Percentiles rank a stretch among this genome's conserved stretches.
These are phyloP conservation scores for Hevea brasiliensis DNA, from an alignment of 345 rosid genomes.

Conservation along the genomic window DNA sequence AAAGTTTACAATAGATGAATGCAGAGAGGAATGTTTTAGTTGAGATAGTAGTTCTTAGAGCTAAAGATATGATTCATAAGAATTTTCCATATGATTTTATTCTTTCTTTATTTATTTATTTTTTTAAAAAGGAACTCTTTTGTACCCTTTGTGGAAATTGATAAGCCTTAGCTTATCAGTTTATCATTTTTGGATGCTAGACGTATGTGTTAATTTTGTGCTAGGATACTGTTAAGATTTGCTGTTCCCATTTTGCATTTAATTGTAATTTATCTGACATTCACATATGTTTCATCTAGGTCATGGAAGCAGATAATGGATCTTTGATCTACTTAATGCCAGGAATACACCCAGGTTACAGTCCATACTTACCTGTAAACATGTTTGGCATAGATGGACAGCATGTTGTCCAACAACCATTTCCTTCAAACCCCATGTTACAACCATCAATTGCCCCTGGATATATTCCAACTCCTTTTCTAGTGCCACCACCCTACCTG, in stretches of 20 bases:
- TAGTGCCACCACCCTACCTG: slow-evolving; percentile 28
- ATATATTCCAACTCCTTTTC: slow-evolving; percentile 33
- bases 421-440: slow-evolving; percentile 28
- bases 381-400: slow-evolving; percentile 33
- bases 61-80: too few relatives aligned
- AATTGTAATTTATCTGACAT: not conserved
- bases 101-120: too few relatives aligned
- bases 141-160: too few relatives aligned
- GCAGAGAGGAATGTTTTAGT: too few relatives aligned
- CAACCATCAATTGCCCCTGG: slow-evolving; percentile 35
- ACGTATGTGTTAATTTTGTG: too few relatives aligned
- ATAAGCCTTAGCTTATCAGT: too few relatives aligned
- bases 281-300: slow-evolving; percentile 25
- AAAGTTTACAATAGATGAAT: too few relatives aligned
- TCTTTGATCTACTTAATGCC: slow-evolving; percentile 47
- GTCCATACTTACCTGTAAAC: slow-evolving; percentile 38
- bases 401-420: slow-evolving; percentile 34
- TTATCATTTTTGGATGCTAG: too few relatives aligned
- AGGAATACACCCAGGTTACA: slow-evolving; percentile 42
- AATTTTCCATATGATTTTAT: too few relatives aligned
- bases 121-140: too few relatives aligned
- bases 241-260: not conserved
- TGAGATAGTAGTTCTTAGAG: too few relatives aligned
- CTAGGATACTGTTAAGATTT: too few relatives aligned
- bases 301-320: slow-evolving; percentile 51